Base-by-base conservation (phyloP, 2,329 filamentous ascomycete genomes). In the Xylariales sp. region DNA sequence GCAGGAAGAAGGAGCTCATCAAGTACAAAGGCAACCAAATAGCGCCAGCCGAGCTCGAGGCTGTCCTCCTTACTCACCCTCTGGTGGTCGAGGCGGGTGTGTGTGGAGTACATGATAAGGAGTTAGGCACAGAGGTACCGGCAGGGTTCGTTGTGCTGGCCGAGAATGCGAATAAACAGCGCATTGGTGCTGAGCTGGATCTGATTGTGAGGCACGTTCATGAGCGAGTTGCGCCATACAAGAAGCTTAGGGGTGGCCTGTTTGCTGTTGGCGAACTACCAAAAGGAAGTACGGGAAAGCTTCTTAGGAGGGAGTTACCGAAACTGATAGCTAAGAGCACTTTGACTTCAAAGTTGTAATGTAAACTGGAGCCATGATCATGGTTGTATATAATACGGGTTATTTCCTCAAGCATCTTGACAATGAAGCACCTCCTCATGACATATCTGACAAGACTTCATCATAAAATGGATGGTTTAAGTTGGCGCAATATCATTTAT, bases 1-100 rank as follows among this genome's bases (percentile, higher is more conserved):
- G 88, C 53, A 75, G 83, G 8, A 75, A 84, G 37, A 85, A 83
- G 64, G 81, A 81, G 55, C 77, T 54, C 23, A 54, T 54, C 33
- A 54, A 54, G 33, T 53, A 53, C 36, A 52, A 82, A 53, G 77
- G 76, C 0, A 80, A 76, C 56, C 77, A 81, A 49, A 77, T 81
- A 2, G 63, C 77, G 0, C 77, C 77, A 0, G 76, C 76, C 0
- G 76, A 81, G 52, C 62, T 81, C 6, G 76, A 61, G 37, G 58
- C 57, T 3, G 30, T 59, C 11, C 40, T 63, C 11, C 37, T 56
- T 2, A 49, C 51, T 2, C 46, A 57, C 30, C 54, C 54, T 5
- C 46, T 51, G 29, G 52, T 63, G 6, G 47, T 46, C 18, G 76
- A 80, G 47, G 72, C 68, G 6, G 74, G 53, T 1, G 58, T 62